Evolutionary conservation across 306 rosid species (phyloP).

Genomic region (Cicer judaicum): DNA sequence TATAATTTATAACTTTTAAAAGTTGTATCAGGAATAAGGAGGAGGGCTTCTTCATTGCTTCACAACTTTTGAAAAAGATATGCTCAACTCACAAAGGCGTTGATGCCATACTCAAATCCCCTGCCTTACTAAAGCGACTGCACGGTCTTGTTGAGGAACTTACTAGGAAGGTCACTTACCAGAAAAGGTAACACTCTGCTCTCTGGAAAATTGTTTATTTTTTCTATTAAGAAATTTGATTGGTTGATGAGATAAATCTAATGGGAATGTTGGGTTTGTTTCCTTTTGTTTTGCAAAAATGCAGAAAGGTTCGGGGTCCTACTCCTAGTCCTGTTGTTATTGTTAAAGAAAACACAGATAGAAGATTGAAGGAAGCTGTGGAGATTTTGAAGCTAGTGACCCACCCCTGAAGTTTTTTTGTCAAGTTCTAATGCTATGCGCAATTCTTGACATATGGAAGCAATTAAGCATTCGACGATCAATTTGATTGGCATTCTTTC

Average conservation of each 20-base stretch:
- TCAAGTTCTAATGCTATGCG: neutral
- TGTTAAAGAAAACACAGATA: constrained; percentile 61
- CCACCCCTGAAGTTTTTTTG: constrained; percentile 22
- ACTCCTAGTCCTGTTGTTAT: constrained; percentile 37
- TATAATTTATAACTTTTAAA: neutral
- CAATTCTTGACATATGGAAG: neutral
- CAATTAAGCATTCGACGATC: neutral
- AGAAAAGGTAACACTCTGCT: constrained; percentile 64
- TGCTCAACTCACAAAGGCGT: constrained; percentile 61
- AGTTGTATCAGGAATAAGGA: constrained; percentile 80
- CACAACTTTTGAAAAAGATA: constrained; percentile 74
- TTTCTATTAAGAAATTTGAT: neutral
- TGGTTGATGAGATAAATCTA: neutral
- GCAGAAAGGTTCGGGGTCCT: constrained; percentile 64
- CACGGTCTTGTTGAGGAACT: constrained; percentile 75
- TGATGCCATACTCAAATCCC: constrained; percentile 60
- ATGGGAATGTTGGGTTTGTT: neutral
- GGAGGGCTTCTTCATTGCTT: constrained; percentile 74
- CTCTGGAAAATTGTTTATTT: neutral
- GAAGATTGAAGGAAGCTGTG: constrained; percentile 74
- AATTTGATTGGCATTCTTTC: constrained; percentile 4
- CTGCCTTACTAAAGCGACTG: constrained; percentile 73
- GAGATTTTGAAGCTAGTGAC: constrained; percentile 63
- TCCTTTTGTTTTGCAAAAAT: constrained; percentile 5
- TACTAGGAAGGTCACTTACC: constrained; percentile 48